Evolutionary conservation across 1,139 yeast species (phyloP).

Genomic region (Candida glucosophila): DNA sequence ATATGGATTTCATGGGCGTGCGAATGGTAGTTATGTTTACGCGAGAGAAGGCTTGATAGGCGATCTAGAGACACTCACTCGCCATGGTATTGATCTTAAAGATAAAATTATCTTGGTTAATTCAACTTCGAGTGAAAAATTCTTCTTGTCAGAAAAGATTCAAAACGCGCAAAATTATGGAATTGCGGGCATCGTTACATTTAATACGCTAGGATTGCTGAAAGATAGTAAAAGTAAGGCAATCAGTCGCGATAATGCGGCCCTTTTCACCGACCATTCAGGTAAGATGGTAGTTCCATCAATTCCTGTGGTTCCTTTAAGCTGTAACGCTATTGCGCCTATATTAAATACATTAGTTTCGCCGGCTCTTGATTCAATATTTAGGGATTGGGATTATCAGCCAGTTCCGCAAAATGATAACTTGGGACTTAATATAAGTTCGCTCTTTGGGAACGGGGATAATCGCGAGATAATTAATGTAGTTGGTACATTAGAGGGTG

Average conservation of each 20-base stretch:
- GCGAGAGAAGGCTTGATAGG: slow-evolving; percentile 22
- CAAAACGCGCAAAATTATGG: slow-evolving; percentile 20
- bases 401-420: slow-evolving; percentile 10
- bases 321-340: slow-evolving; percentile 21
- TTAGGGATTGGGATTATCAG: slow-evolving; percentile 19
- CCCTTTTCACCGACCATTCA: too few species aligned
- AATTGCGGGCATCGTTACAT: slow-evolving; percentile 20
- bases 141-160: slow-evolving; percentile 19
- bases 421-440: slow-evolving; percentile 13
- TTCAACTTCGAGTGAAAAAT: slow-evolving; percentile 7
- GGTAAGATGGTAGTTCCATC: slow-evolving; percentile 7
- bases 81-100: slow-evolving; percentile 12
- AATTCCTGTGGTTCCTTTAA: slow-evolving; percentile 31
- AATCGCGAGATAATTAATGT: slow-evolving; percentile 22
- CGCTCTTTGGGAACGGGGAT: slow-evolving; percentile 9
- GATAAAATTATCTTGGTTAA: slow-evolving; percentile 26
- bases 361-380: slow-evolving; percentile 5
- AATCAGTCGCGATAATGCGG: slow-evolving; percentile 17
- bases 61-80: slow-evolving; percentile 18
- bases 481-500: slow-evolving; percentile 29
- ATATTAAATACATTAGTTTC: slow-evolving; percentile 19
- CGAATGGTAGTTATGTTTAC: slow-evolving; percentile 18
- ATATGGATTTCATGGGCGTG: slow-evolving; percentile 21
- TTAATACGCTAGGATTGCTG: too few species aligned
- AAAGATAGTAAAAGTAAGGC: too few species aligned